Base-by-base conservation (phyloP, 768 basidiomycete species). In the Pulveroboletus sp. region DNA sequence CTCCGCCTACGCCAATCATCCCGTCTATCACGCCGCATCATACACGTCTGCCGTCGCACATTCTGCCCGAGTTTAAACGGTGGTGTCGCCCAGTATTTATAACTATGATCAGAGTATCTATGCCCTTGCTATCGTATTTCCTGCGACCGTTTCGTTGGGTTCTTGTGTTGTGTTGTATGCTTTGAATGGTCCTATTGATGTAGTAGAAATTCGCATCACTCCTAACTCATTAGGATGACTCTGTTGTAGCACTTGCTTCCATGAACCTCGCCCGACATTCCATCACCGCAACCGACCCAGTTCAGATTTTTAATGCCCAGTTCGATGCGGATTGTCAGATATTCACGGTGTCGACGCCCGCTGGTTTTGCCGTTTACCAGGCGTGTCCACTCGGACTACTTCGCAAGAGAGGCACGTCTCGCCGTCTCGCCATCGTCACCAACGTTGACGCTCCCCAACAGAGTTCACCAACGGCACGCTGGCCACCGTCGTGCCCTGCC, bases 221-320 rank as follows among this genome's bases (percentile, higher is more conserved):
- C 61, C 44, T 56, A 35, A 51, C 41, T 19, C 20, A 39, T 27
- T 39, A 55, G 60, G 50, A 68, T 57, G 58, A 45, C 60, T 55
- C 49, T 40, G 52, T 38, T 53, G 47, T 36, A 29, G 12, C 51
- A 39, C 35, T 52, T 50, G 41, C 41, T 45, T 34, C 72, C 72
- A 93, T 93, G 90, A 90, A 93, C 76, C 75, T 92, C 63, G 89
- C 84, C 59, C 82, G 90, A 61, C 87, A 90, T 66, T 83, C 85
- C 32, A 90, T 93, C 71, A 81, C 85, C 52, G 72, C 89, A 20
- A 85, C 88, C 33, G 76, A 72, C 49, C 89, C 89, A 3, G 76
- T 89, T 47, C 80, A 84, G 59, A 80, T 93, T 59, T 75, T 85
- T 51, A 84, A 92, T 71, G 82, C 83, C 50, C 80, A 80, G 52